These are phyloP conservation scores for Phlyctochytrium arcticum DNA, from an alignment of 192 early-diverging fungal species.

Conservation along the genomic window DNA sequence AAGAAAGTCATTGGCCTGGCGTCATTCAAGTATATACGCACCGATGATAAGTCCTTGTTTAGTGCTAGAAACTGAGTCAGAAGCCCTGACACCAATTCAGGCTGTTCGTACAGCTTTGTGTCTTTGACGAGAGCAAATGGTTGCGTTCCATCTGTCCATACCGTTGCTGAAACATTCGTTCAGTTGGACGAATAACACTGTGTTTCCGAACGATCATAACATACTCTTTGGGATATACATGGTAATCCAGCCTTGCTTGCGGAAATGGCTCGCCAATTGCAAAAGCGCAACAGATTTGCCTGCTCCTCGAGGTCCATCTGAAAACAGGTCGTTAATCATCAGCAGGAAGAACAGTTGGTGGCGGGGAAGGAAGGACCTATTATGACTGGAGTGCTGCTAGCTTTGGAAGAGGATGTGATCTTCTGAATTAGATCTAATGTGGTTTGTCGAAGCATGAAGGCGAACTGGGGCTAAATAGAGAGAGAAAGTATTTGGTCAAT, in stretches of 20 bases:
- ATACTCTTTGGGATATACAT: conserved; percentile 13
- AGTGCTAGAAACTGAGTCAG: conserved; percentile 7
- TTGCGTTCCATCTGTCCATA: conserved; percentile 12
- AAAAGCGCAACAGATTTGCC: conserved; percentile 18
- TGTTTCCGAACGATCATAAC: neutral
- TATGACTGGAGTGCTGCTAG: neutral
- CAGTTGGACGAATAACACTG: neutral
- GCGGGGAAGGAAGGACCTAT: too few species aligned
- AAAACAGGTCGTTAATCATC: too few species aligned
- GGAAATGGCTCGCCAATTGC: conserved; percentile 10
- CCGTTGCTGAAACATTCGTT: neutral
- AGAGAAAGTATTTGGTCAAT: too few species aligned
- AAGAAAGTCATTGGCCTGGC: neutral
- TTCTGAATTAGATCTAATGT: conserved; percentile 9
- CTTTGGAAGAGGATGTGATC: neutral
- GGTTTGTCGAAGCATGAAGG: conserved; percentile 21
- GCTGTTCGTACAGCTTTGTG: neutral
- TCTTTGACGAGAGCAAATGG: neutral
- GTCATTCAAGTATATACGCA: neutral
- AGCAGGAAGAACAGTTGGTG: too few species aligned
- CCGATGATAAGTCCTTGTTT: neutral
- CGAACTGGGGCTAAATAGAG: conserved; percentile 3
- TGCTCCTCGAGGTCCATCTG: conserved; percentile 16
- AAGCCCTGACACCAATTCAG: neutral
- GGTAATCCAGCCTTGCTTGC: conserved; percentile 11